Conservation (phyloP, 1,284 basidiomycete species). For the Rhodotorula sp. region DNA sequence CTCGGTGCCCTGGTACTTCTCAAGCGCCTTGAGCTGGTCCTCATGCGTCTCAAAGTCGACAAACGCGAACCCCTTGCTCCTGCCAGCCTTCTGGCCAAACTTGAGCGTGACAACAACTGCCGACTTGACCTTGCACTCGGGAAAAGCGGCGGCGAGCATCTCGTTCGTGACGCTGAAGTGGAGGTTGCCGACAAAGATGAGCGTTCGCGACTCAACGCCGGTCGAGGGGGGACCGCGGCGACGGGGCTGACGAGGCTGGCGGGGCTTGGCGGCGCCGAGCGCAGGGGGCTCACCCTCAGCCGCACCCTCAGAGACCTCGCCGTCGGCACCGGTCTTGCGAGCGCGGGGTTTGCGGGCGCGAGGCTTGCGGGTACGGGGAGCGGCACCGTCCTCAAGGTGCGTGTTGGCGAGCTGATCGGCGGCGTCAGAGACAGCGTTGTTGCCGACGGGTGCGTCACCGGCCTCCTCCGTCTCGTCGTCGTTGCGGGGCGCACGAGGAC, state of each 20-base stretch:
- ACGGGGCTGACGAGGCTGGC: slow-evolving; percentile 49
- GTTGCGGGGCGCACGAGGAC: slow-evolving; percentile 30
- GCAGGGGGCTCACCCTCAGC: slow-evolving; percentile 42
- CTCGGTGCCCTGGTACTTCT: slow-evolving; percentile 83
- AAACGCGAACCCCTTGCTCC: slow-evolving; percentile 93
- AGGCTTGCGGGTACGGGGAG: slow-evolving; percentile 21
- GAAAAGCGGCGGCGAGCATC: slow-evolving; percentile 69
- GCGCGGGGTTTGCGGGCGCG: slow-evolving; percentile 29
- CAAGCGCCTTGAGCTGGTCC: slow-evolving; percentile 84
- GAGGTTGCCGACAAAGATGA: slow-evolving; percentile 92
- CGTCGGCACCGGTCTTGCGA: slow-evolving; percentile 63
- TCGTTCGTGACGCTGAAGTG: slow-evolving; percentile 85
- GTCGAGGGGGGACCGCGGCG: slow-evolving; percentile 70
- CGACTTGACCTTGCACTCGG: slow-evolving; percentile 69
- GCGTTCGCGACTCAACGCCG: slow-evolving; percentile 76
- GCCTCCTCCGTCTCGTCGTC: slow-evolving; percentile 41
- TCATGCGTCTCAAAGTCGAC: slow-evolving; percentile 94
- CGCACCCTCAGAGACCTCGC: slow-evolving; percentile 10
- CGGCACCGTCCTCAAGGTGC: slow-evolving; percentile 9
- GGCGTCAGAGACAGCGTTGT: slow-evolving; percentile 22
- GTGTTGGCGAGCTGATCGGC: slow-evolving; percentile 31
- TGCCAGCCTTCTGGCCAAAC: slow-evolving; percentile 68
- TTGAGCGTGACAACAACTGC: slow-evolving; percentile 82
- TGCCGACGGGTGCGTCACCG: slow-evolving; percentile 32
- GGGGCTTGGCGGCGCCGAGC: slow-evolving; percentile 33